Percentiles rank a stretch among this genome's conserved stretches.
These are phyloP conservation scores for Fusarium haematococcum DNA, from an alignment of 2,329 filamentous ascomycete genomes.

Conservation along the genomic window DNA sequence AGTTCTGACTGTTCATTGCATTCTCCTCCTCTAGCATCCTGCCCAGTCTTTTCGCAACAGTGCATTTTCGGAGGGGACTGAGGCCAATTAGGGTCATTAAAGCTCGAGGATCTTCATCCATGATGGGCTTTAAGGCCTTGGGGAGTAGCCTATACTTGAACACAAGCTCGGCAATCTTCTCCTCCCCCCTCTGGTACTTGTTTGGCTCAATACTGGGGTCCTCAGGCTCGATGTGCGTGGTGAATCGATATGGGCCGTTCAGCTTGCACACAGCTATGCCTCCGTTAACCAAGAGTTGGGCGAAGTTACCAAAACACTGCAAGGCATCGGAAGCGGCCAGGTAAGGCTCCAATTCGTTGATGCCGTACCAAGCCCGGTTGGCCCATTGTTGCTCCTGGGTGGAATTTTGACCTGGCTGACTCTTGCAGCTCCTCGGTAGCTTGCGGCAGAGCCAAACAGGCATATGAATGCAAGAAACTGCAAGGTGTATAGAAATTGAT, in stretches of 20 bases:
- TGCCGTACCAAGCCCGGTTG: background rate
- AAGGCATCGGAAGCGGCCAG: background rate
- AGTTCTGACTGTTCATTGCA: background rate
- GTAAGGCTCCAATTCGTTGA: background rate
- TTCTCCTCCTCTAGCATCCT: background rate
- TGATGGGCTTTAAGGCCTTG: background rate
- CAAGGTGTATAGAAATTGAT: background rate
- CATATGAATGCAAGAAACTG: background rate
- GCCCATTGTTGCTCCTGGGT: background rate
- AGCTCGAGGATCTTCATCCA: background rate
- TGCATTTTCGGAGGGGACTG: background rate
- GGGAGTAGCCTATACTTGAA: background rate
- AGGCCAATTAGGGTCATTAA: background rate
- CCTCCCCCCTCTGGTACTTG: background rate
- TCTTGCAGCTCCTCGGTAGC: background rate
- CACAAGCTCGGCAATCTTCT: background rate
- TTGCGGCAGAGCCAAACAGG: background rate
- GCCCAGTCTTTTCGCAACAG: background rate
- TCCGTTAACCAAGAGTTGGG: background rate
- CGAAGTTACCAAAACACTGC: background rate
- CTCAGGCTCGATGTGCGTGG: background rate
- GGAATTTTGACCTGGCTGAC: background rate
- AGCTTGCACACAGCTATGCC: background rate
- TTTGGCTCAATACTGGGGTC: background rate
- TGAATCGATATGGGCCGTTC: background rate